Evolutionary conservation across 148 eudicot genomes (phyloP).

Genomic region (Silene latifolia): DNA sequence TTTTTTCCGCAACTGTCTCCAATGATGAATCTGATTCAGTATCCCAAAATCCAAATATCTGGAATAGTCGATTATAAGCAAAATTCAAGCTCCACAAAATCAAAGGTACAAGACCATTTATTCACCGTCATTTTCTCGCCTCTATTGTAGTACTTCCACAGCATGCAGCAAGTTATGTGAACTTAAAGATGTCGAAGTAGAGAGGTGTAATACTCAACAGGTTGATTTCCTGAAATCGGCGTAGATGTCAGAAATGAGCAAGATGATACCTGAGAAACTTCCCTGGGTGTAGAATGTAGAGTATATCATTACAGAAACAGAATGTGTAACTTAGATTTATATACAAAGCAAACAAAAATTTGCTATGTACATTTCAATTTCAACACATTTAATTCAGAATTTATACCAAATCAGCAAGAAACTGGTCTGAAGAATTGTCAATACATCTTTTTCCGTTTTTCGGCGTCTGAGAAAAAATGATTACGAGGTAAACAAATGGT

Average conservation of each 20-base stretch:
- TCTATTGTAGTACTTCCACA: not conserved
- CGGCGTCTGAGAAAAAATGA: too few species aligned
- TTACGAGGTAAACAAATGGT: too few species aligned
- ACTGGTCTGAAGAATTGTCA: too few species aligned
- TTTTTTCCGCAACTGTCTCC: slow-evolving; percentile 91
- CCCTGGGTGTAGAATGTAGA: slow-evolving; percentile 5
- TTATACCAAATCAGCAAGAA: too few species aligned
- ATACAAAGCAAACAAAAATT: too few species aligned
- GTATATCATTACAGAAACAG: not conserved
- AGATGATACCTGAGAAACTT: not conserved
- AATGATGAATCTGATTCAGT: slow-evolving; percentile 25
- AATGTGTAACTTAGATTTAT: not conserved
- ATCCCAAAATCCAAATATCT: not conserved
- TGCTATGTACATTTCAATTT: too few species aligned
- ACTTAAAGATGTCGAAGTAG: too few species aligned
- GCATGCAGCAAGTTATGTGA: not conserved
- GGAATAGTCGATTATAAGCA: not conserved
- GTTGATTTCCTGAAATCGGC: not conserved
- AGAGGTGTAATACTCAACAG: too few species aligned
- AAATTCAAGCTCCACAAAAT: not conserved
- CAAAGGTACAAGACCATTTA: not conserved
- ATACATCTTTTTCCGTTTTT: too few species aligned
- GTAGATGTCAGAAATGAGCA: not conserved
- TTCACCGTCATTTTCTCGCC: not conserved
- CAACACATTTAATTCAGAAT: too few species aligned